Evolutionary conservation across 192 early-diverging fungal species (phyloP).

Genomic region (Backusella macrospora): DNA sequence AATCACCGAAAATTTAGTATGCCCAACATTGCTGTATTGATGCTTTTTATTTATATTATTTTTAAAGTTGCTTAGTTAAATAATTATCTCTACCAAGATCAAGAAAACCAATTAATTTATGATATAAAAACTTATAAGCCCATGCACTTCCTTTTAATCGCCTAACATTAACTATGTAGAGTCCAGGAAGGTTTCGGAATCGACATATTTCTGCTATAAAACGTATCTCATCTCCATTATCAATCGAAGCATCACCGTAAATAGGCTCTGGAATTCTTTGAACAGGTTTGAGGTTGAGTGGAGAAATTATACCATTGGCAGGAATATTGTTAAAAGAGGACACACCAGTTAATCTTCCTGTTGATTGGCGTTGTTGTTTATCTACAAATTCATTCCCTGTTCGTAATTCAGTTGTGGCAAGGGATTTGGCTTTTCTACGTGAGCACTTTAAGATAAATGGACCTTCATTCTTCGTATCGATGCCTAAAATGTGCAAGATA

Average conservation of each 20-base stretch:
- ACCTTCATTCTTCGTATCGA: conserved; percentile 27
- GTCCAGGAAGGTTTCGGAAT: conserved; percentile 75
- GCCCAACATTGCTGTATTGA: background rate
- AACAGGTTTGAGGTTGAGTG: background rate
- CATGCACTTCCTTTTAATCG: conserved; percentile 64
- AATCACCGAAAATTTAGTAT: background rate
- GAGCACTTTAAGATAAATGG: conserved; percentile 59
- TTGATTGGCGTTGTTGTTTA: background rate
- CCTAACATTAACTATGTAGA: conserved; percentile 63
- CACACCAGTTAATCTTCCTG: conserved; percentile 7
- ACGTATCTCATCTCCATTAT: conserved; percentile 68
- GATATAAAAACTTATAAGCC: conserved; percentile 68
- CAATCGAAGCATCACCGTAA: conserved; percentile 43
- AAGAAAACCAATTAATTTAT: conserved; percentile 42
- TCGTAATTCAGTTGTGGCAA: background rate
- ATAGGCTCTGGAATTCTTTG: conserved; percentile 29
- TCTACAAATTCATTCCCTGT: background rate
- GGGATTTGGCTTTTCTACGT: conserved; percentile 33
- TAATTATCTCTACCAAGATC: conserved; percentile 30
- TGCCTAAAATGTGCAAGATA: conserved; percentile 31
- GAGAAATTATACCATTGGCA: conserved; percentile 3
- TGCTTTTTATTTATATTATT: background rate
- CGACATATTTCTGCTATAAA: conserved; percentile 79
- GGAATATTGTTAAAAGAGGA: background rate
- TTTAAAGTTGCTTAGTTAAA: conserved; percentile 1